Evolutionary conservation across 805 yeast genomes (phyloP), one percentile per base, ranked within the genome.

Genomic region (Candida argentea): DNA sequence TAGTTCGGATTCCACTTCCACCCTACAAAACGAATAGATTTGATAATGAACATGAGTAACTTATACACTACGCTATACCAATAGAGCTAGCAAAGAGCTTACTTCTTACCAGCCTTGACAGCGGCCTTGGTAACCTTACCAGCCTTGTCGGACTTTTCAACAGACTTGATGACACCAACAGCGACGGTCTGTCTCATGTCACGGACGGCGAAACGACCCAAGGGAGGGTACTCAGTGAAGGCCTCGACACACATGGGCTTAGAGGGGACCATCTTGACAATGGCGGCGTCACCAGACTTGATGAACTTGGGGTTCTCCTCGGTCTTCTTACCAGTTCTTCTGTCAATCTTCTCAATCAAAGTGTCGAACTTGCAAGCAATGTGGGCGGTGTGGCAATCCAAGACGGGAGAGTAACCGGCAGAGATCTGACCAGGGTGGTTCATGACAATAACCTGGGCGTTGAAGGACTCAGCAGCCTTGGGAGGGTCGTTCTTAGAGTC

Each of bases 181-280:
- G 96, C 96, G 57, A 87, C 96, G 55, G 96, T 87, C 73, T 86
- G 95, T 82, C 96, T 83, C 96, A 86, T 86, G 73, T 86, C 96
- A 82, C 96, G 87, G 76, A 86, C 95, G 64, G 65, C 65, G 54
- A 57, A 57, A 52, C 63, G 52, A 49, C 62, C 64, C 46, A 55
- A 57, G 45, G 64, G 63, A 50, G 63, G 63, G 61, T 52, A 57
- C 46, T 56, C 63, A 37, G 59, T 51, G 59, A 55, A 56, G 34
- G 62, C 52, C 51, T 56, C 62, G 50, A 56, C 62, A 53, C 55
- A 55, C 62, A 56, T 54, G 46, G 62, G 62, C 53, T 55, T 55
- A 46, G 61, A 43, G 50, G 61, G 61, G 33, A 55, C 53, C 61
- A 55, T 55, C 54, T 50, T 55, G 48, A 55, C 61, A 33, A 55